These are phyloP conservation scores for Populus pruinosa DNA, from an alignment of 345 rosid genomes.

Conservation along the genomic window DNA sequence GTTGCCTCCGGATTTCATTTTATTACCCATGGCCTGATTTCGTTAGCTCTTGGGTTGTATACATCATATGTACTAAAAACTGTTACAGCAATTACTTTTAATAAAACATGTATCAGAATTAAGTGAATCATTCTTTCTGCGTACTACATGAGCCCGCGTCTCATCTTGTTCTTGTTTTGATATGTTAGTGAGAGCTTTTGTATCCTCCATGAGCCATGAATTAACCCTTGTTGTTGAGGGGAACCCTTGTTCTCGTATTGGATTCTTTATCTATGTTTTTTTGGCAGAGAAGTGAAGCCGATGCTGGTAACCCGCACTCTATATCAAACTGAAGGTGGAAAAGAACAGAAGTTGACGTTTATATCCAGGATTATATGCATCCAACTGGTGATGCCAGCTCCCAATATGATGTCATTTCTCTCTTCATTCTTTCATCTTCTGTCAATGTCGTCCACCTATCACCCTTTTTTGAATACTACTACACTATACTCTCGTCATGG, in stretches of 20 bases:
- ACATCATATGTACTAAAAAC: slow-evolving; percentile 16
- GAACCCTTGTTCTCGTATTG: background rate
- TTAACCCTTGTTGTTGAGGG: background rate
- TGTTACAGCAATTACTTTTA: slow-evolving; percentile 6
- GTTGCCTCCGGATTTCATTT: background rate
- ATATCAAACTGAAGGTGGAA: background rate
- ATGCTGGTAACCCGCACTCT: background rate
- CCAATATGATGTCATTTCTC: background rate
- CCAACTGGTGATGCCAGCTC: background rate
- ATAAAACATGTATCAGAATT: background rate
- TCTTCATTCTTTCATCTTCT: background rate
- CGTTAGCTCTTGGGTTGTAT: slow-evolving; percentile 13
- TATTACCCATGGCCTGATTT: background rate
- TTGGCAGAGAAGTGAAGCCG: background rate
- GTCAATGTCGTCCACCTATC: slow-evolving; percentile 1
- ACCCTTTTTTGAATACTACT: slow-evolving; percentile 1
- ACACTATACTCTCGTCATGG: slow-evolving; percentile 20
- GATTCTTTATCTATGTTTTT: background rate
- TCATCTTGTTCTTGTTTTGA: background rate
- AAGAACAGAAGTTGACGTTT: background rate
- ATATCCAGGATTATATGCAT: background rate
- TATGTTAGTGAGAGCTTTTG: background rate
- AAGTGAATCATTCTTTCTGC: background rate
- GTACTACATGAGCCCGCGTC: background rate
- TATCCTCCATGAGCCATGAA: background rate